A percentile compares a stretch with the other conserved stretches of the same genome.
Conservation (phyloP, 331 rosid genomes). For the Dryas integrifolia region DNA sequence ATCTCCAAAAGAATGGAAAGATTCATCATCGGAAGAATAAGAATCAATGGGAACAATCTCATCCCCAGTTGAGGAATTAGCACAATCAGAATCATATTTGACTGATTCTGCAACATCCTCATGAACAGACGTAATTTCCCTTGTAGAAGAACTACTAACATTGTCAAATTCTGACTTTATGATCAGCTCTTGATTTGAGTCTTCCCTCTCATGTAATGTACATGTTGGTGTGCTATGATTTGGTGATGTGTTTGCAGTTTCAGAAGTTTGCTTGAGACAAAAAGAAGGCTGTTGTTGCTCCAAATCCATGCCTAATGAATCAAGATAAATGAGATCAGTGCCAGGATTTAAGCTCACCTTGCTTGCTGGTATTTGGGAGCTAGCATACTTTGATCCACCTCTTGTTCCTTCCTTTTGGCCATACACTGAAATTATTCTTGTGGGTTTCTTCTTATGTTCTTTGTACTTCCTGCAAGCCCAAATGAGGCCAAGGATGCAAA, state of each 20-base stretch:
- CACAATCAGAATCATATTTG: conserved; percentile 41
- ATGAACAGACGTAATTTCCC: conserved; percentile 57
- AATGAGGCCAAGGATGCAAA: conserved; percentile 49
- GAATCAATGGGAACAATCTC: conserved; percentile 35
- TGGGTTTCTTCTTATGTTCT: conserved; percentile 47
- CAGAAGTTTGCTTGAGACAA: conserved; percentile 35
- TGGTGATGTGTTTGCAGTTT: conserved; percentile 14
- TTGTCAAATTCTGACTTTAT: conserved; percentile 39
- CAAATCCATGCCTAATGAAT: conserved; percentile 55
- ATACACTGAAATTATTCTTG: conserved; percentile 41
- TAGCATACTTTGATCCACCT: conserved; percentile 28
- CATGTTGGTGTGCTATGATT: conserved; percentile 20
- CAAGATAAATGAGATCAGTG: conserved; percentile 70
- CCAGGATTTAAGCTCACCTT: conserved; percentile 61
- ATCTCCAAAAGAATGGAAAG: conserved; percentile 79
- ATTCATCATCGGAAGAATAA: conserved; percentile 64
- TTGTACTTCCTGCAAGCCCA: conserved; percentile 56
- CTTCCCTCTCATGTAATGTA: conserved; percentile 23
- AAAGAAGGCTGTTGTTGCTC: conserved; percentile 51
- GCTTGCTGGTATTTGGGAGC: conserved; percentile 37
- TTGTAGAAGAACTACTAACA: conserved; percentile 48
- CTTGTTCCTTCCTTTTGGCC: conserved; percentile 40
- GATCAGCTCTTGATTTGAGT: conserved; percentile 14
- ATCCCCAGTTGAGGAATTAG: conserved; percentile 34
- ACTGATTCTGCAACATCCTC: conserved; percentile 43